These are phyloP conservation scores for Cladobotryum protrusum DNA, from an alignment of 2,329 filamentous ascomycete species.

Conservation along the genomic window DNA sequence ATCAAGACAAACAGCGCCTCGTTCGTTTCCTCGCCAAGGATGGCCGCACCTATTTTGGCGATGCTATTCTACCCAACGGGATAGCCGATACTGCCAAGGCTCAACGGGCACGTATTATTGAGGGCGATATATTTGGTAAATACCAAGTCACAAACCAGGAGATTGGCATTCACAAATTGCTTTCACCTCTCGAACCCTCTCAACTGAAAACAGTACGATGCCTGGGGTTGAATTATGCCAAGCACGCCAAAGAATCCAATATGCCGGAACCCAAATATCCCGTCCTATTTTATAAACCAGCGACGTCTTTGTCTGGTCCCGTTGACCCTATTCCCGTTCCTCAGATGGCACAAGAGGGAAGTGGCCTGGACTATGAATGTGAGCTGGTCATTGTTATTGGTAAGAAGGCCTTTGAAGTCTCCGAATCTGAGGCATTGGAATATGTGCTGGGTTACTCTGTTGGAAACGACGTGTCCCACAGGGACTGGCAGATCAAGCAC, in stretches of 20 bases:
- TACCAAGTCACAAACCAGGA: conserved; percentile 58
- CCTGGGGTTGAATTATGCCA: conserved; percentile 64
- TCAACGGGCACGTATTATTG: conserved; percentile 55
- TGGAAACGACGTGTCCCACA: conserved; percentile 75
- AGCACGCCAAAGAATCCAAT: conserved; percentile 64
- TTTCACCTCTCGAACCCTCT: conserved; percentile 56
- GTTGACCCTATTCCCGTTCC: conserved; percentile 61
- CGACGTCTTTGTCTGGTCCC: conserved; percentile 59
- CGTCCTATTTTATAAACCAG: conserved; percentile 60
- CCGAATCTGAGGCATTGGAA: conserved; percentile 58
- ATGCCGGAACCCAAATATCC: conserved; percentile 66
- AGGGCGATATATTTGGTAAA: conserved; percentile 59
- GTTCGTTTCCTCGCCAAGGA: conserved; percentile 68
- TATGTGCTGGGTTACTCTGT: conserved; percentile 70
- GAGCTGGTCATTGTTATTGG: conserved; percentile 71
- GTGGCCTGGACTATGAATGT: conserved; percentile 73
- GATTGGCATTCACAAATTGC: conserved; percentile 48
- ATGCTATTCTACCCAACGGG: conserved; percentile 61
- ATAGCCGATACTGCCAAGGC: conserved; percentile 55
- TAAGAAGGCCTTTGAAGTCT: conserved; percentile 57
- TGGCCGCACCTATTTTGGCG: conserved; percentile 64
- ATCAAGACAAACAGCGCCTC: conserved; percentile 47
- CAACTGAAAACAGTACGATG: conserved; percentile 63
- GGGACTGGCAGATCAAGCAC: conserved; percentile 66
- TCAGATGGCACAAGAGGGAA: conserved; percentile 55